Evolutionary conservation across 345 rosid genomes (phyloP).

Genomic region (Populus nigra): DNA sequence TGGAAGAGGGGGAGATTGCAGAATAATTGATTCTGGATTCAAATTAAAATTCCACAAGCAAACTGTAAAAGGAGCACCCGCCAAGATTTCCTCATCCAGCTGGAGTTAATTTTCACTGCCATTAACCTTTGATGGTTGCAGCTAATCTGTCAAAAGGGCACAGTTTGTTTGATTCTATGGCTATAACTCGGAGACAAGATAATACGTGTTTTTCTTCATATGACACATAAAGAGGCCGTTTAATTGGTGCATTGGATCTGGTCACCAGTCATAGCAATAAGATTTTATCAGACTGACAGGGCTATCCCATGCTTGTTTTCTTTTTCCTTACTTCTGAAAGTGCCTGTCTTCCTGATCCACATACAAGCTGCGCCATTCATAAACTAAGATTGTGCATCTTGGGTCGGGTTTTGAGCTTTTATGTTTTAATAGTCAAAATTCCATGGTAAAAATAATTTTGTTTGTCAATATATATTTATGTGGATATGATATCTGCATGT

Average conservation of each 20-base stretch:
- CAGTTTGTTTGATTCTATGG: neutral
- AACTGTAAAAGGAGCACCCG: neutral
- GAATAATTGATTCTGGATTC: slow-evolving; percentile 26
- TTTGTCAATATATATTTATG: no score
- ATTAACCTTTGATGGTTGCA: neutral
- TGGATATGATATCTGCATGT: no score
- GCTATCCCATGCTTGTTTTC: neutral
- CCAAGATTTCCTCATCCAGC: no score
- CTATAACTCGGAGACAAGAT: neutral
- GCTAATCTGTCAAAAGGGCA: neutral
- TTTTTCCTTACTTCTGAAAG: neutral
- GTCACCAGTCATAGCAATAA: no score
- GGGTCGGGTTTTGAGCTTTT: no score
- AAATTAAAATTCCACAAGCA: neutral
- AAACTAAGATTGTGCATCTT: no score
- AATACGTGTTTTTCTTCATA: neutral
- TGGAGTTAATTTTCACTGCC: neutral
- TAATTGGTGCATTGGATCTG: neutral
- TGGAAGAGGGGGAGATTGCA: slow-evolving; percentile 85
- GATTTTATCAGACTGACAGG: no score
- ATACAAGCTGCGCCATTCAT: no score
- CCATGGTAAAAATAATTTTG: no score
- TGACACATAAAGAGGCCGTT: neutral
- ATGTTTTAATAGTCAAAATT: no score
- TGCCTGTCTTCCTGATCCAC: neutral